Evolutionary conservation across 2,329 filamentous ascomycete genomes (phyloP), one percentile per base, ranked within the genome.

Genomic region (Leptoxyphium fumago): DNA sequence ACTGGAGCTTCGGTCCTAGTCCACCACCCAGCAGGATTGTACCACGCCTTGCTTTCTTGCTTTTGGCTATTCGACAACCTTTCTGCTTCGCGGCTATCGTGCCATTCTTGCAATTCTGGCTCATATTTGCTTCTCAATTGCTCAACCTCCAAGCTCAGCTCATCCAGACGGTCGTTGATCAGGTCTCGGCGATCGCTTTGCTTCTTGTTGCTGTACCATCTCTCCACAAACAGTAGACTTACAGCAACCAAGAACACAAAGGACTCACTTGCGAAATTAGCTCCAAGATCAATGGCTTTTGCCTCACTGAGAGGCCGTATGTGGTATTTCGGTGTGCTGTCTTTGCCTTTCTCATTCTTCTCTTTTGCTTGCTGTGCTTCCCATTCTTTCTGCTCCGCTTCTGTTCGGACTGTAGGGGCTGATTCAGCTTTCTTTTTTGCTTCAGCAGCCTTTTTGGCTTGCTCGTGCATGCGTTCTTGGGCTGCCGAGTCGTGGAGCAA

Each of bases 281-380:
- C 79, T 2, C 78, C 79, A 32, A 74, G 72, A 55, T 83, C 78
- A 44, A 83, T 82, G 0, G 78, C 78, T 53, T 81, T 80, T 10
- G 74, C 70, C 56, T 83, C 79, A 2, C 75, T 75, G 10, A 83
- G 64, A 7, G 78, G 78, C 39, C 78, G 66, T 45, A 82, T 81
- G 29, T 71, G 70, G 5, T 73, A 73, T 45, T 65, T 65, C 36
- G 58, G 58, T 58, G 55, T 66, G 51, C 36, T 55, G 47, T 38
- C 17, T 41, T 64, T 60, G 53, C 64, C 63, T 46, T 66, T 61
- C 42, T 71, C 64, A 49, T 51, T 39, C 43, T 51, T 30, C 46
- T 67, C 61, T 47, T 41, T 52, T 47, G 10, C 49, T 51, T 69
- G 70, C 42, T 68, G 61, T 41, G 67, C 62, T 39, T 64, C 67